Conservation (phyloP, 2,329 filamentous ascomycete genomes). For the Macrophomina pseudophaseolina region DNA sequence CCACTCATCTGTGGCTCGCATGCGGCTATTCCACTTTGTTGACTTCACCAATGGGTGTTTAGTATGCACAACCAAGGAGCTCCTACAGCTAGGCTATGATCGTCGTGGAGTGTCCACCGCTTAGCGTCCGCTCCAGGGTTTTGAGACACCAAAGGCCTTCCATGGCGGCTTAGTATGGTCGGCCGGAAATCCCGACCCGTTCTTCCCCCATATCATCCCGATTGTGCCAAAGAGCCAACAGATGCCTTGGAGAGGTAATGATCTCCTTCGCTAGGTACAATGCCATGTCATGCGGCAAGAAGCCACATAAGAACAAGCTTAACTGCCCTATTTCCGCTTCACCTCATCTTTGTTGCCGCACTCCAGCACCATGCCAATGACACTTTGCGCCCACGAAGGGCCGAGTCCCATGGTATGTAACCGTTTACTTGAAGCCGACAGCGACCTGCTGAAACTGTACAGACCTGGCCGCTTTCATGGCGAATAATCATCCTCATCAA, state of each 20-base stretch:
- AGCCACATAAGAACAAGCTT: background rate
- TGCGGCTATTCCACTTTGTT: background rate
- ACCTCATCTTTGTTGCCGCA: background rate
- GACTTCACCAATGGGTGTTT: no score
- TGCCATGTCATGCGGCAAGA: no score
- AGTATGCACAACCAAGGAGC: no score
- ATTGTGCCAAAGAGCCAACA: background rate
- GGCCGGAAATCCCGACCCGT: background rate
- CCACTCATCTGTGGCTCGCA: background rate
- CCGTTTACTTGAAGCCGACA: no score
- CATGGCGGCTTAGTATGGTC: background rate
- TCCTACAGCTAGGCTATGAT: background rate
- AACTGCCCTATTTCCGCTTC: background rate
- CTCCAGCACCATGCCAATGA: background rate
- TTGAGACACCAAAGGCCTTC: background rate
- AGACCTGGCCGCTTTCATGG: background rate
- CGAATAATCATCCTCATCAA: constrained; percentile 2
- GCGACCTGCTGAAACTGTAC: background rate
- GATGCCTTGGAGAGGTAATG: background rate
- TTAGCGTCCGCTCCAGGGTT: background rate
- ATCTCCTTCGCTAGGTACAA: background rate
- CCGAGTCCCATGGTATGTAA: background rate
- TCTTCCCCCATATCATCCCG: background rate
- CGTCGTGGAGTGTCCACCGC: background rate
- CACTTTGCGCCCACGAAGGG: background rate